These are phyloP conservation scores for Yarrowia galli DNA, from an alignment of 1,139 yeast genomes.

Conservation along the genomic window DNA sequence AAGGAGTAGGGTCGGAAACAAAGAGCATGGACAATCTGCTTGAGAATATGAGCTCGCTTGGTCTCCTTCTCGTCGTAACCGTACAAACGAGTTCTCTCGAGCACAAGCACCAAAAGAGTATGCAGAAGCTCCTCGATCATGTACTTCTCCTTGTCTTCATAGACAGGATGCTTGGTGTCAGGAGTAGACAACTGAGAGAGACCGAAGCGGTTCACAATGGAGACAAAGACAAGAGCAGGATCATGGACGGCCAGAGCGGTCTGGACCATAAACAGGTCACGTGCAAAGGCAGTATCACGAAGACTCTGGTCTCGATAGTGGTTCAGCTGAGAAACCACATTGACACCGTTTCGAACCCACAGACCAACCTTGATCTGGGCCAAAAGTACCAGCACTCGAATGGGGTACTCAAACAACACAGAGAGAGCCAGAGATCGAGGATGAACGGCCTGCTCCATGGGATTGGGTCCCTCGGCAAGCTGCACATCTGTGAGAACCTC, in stretches of 20 bases:
- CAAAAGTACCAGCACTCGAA: slow-evolving; percentile 74
- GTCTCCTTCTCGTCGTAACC: slow-evolving; percentile 61
- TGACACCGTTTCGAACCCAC: slow-evolving; percentile 90
- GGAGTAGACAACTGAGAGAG: slow-evolving; percentile 6
- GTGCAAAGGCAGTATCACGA: slow-evolving; percentile 79
- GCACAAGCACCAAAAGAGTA: slow-evolving; percentile 70
- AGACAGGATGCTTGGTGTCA: slow-evolving; percentile 42
- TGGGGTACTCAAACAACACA: slow-evolving; percentile 71
- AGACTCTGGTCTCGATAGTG: slow-evolving; percentile 83
- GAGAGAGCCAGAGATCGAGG: slow-evolving; percentile 42
- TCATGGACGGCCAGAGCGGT: slow-evolving; percentile 64
- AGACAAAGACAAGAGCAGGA: slow-evolving; percentile 64
- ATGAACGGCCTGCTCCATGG: slow-evolving; percentile 21
- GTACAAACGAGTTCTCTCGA: slow-evolving; percentile 69
- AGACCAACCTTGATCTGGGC: slow-evolving; percentile 80
- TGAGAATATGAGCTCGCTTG: slow-evolving; percentile 60
- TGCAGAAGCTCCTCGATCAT: slow-evolving; percentile 84
- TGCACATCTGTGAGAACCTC: slow-evolving; percentile 43
- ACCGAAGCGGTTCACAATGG: slow-evolving; percentile 64
- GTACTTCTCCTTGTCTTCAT: slow-evolving; percentile 55
- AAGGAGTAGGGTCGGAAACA: slow-evolving; percentile 77
- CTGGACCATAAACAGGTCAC: slow-evolving; percentile 80
- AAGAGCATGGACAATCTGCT: slow-evolving; percentile 79
- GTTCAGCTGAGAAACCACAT: slow-evolving; percentile 78
- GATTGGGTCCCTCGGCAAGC: slow-evolving; percentile 2